Evolutionary conservation across 345 rosid species (phyloP), one percentile per base, ranked within the genome.

Genomic region (Odontarrhena argentea): DNA sequence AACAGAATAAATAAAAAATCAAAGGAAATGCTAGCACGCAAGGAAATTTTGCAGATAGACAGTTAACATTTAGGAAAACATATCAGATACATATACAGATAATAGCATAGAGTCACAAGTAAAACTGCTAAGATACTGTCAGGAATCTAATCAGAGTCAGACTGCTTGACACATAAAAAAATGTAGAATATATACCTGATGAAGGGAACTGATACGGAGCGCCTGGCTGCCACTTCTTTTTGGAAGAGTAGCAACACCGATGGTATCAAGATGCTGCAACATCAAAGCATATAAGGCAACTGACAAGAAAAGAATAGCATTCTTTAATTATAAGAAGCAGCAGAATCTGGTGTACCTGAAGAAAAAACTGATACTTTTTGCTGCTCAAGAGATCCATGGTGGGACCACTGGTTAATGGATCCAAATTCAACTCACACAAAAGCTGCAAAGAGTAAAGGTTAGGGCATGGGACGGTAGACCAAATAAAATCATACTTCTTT

Each of bases 131-230:
- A 45, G 56, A 37, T 25, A 36, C 24, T 41, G 26, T 43, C 37
- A 60, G 24, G 13, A 13, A 69, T 51, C 9, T 48, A 55, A 50
- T 38, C 38, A 47, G 60, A 49, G 46, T 45, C 6, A 24, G 34
- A 54, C 47, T 28, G 32, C 49, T 37, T 48, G 46, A 36, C 38
- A 32, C 28, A 28, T 7, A 18, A 18, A 28, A 30, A 69, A 26
- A 51, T 38, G 38, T 49, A 50, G 54, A 25, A 59, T 22, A 14
- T 56, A 50, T 67, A 92, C 98, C 98, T 93, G 97, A 82, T 93
- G 98, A 67, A 93, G 92, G 47, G 98, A 93, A 81, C 96, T 90
- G 74, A 86, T 85, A 68, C 97, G 94, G 48, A 90, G 87, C 18
- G 84, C 81, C 83, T 90, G 96, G 70, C 82, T 85, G 81, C 76